These are phyloP conservation scores for Rostrohypoxylon terebratum DNA, from an alignment of 495 filamentous ascomycete genomes.

Conservation along the genomic window DNA sequence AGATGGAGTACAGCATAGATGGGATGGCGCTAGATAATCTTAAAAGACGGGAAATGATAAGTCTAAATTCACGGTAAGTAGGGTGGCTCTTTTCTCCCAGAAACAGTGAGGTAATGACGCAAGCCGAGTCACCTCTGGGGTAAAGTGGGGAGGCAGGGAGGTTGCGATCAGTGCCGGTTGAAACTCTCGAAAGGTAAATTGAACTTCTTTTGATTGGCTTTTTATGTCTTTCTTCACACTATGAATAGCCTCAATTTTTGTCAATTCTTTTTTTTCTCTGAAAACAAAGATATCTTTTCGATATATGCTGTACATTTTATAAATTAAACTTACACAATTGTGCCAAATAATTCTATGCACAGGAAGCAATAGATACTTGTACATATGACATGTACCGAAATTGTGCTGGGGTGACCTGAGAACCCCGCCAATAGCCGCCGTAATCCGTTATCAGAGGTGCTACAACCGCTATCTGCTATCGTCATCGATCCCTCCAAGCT, in stretches of 20 bases:
- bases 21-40: background rate
- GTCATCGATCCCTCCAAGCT: background rate
- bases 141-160: background rate
- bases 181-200: constrained; percentile 16
- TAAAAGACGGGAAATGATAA: background rate
- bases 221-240: background rate
- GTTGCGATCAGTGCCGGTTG: constrained; percentile 8
- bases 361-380: background rate
- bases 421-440: background rate
- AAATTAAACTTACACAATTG: background rate
- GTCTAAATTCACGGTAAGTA: background rate
- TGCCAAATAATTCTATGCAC: background rate
- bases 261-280: background rate
- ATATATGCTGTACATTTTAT: too few species aligned
- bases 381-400: background rate
- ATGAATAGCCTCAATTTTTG: background rate
- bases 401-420: background rate
- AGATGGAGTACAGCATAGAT: background rate
- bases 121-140: background rate
- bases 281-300: too few species aligned
- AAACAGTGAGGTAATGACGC: background rate
- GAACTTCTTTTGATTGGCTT: constrained; percentile 5
- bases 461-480: background rate
- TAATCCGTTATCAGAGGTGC: constrained; percentile 2
- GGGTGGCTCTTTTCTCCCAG: background rate